These are phyloP conservation scores for Fusarium sp. DNA, from an alignment of 2,329 filamentous ascomycete genomes.

Conservation along the genomic window DNA sequence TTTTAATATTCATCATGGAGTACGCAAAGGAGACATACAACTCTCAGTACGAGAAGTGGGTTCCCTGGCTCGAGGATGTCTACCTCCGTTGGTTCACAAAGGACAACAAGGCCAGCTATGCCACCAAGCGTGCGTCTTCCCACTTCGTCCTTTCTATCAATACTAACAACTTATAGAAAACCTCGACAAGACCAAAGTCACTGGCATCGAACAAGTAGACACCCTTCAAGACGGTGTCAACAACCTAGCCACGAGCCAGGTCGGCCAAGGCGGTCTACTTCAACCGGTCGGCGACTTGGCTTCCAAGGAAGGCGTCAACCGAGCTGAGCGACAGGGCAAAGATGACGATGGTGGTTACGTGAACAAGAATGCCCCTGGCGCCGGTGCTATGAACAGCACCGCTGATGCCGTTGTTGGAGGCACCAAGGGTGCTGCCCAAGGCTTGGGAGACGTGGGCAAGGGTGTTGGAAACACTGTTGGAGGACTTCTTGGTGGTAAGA, in stretches of 20 bases:
- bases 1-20: slow-evolving; percentile 55
- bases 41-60: slow-evolving; percentile 78
- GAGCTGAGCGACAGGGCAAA: slow-evolving; percentile 72
- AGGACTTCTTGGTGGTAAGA: slow-evolving; percentile 52
- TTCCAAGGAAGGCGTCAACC: slow-evolving; percentile 74
- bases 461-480: slow-evolving; percentile 46
- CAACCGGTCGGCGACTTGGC: slow-evolving; percentile 71
- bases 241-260: slow-evolving; percentile 69
- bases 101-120: slow-evolving; percentile 80
- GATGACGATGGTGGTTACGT: slow-evolving; percentile 68
- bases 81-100: slow-evolving; percentile 80
- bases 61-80: slow-evolving; percentile 80
- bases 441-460: slow-evolving; percentile 41
- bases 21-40: slow-evolving; percentile 74
- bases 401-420: slow-evolving; percentile 48
- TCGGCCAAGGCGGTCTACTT: slow-evolving; percentile 75
- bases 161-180: slow-evolving; percentile 60
- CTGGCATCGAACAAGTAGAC: slow-evolving; percentile 74
- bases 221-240: slow-evolving; percentile 75
- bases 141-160: rapidly evolving
- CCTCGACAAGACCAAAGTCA: slow-evolving; percentile 77
- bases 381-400: slow-evolving; percentile 44
- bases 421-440: slow-evolving; percentile 50
- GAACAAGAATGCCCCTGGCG: slow-evolving; percentile 48
- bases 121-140: slow-evolving; percentile 68